A percentile compares a stretch with the other conserved stretches of the same genome.
Conservation (phyloP, 495 filamentous ascomycete genomes). For the Xylaria bambusicola region DNA sequence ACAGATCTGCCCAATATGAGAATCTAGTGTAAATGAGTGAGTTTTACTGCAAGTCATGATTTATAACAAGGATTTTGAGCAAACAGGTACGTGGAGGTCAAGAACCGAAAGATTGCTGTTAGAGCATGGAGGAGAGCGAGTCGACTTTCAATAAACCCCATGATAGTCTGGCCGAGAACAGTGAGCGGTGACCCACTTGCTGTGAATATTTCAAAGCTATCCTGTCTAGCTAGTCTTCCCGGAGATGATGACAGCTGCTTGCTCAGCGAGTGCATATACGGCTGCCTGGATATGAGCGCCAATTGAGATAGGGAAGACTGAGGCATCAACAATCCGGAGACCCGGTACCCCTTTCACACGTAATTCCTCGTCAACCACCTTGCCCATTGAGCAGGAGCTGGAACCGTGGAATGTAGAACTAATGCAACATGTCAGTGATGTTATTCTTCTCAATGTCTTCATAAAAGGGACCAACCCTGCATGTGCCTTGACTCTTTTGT, state of each 20-base stretch:
- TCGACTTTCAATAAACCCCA: no score
- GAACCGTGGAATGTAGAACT: constrained; percentile 9
- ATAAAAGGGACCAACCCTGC: constrained; percentile 11
- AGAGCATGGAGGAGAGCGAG: no score
- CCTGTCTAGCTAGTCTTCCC: not conserved
- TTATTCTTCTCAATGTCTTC: not conserved
- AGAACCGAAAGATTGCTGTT: no score
- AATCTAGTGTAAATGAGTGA: no score
- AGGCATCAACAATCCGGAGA: constrained; percentile 32
- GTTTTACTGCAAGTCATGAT: no score
- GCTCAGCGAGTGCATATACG: constrained; percentile 33
- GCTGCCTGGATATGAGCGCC: constrained; percentile 25
- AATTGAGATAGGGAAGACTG: constrained; percentile 28
- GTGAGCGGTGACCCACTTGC: no score
- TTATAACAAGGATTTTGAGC: no score
- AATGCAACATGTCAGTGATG: not conserved
- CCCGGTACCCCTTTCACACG: constrained; percentile 27
- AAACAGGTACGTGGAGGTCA: no score
- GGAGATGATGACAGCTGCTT: constrained; percentile 28
- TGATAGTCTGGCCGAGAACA: no score
- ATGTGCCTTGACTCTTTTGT: constrained; percentile 16
- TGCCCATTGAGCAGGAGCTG: constrained; percentile 23
- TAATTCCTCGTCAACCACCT: constrained; percentile 30
- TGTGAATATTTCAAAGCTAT: no score
- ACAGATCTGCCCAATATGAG: no score